phyloP scores from a whole-genome alignment of 306 rosid species.

The Cicer judaicum region DNA sequence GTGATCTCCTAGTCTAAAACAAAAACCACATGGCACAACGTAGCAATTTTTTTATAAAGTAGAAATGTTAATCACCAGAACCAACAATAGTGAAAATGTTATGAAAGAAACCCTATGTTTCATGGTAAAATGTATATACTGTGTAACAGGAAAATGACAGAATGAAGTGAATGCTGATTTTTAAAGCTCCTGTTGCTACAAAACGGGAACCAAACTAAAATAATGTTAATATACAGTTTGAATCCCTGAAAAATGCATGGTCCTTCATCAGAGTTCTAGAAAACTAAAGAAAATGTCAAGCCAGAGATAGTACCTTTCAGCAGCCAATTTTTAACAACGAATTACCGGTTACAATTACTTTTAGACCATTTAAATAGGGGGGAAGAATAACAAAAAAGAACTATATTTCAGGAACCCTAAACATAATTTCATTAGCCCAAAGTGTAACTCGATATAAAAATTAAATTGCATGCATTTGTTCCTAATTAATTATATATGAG shows the following conservation, averaged over 20 bases:
- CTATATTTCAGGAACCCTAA: not conserved
- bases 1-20: constrained; percentile 4
- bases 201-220: not conserved
- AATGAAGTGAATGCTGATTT: not conserved
- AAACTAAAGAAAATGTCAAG: constrained; percentile 16
- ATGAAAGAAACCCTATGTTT: not conserved
- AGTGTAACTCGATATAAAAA: not conserved
- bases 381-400: not conserved
- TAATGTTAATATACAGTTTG: not conserved
- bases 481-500: constrained; percentile 8
- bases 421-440: not conserved
- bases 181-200: not conserved
- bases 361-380: not conserved
- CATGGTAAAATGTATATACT: not conserved
- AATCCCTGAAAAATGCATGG: not conserved
- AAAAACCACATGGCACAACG: not conserved
- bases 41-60: not conserved
- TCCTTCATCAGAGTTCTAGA: not conserved
- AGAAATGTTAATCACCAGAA: not conserved
- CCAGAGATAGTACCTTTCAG: not conserved
- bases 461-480: constrained; percentile 18
- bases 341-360: not conserved
- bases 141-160: constrained; percentile 4
- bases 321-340: constrained; percentile 18
- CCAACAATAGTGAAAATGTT: constrained; percentile 2